phyloP scores from a whole-genome alignment of 441 rosid species.

The Jatropha multifida region DNA sequence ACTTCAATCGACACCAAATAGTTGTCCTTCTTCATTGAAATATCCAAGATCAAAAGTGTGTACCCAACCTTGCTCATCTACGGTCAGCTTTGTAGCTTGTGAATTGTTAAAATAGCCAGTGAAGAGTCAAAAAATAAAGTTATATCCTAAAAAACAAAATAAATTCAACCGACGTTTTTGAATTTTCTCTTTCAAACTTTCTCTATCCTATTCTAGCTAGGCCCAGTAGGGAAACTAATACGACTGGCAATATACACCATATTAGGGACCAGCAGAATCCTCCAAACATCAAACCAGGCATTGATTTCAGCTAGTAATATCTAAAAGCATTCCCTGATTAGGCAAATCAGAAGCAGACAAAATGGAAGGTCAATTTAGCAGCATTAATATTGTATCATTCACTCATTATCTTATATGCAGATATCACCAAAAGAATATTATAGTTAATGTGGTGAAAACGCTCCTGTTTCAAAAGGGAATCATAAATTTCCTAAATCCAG shows the following conservation, averaged over 20 bases:
- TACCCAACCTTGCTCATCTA: constrained; percentile 48
- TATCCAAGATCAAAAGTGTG: constrained; percentile 61
- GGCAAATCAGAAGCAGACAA: neutral
- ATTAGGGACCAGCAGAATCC: neutral
- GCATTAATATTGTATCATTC: neutral
- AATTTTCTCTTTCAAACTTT: neutral
- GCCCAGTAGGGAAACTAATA: neutral
- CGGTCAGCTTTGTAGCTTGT: constrained; percentile 39
- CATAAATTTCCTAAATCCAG: neutral
- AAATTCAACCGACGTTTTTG: neutral
- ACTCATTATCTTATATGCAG: neutral
- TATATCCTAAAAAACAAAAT: neutral
- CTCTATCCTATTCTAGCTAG: neutral
- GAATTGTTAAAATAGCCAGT: constrained; percentile 50
- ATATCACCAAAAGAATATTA: neutral
- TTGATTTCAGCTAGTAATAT: neutral
- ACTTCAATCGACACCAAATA: constrained; percentile 67
- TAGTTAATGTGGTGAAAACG: neutral
- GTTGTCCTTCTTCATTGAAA: constrained; percentile 61
- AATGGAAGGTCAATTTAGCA: neutral
- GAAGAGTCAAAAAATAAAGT: neutral
- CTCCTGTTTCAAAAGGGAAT: neutral
- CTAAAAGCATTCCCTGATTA: neutral
- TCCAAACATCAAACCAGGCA: neutral
- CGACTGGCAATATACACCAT: neutral